Evolutionary conservation across 1,284 basidiomycete genomes (phyloP), one percentile per base, ranked within the genome.

Genomic region (Heterobasidion irregulare): DNA sequence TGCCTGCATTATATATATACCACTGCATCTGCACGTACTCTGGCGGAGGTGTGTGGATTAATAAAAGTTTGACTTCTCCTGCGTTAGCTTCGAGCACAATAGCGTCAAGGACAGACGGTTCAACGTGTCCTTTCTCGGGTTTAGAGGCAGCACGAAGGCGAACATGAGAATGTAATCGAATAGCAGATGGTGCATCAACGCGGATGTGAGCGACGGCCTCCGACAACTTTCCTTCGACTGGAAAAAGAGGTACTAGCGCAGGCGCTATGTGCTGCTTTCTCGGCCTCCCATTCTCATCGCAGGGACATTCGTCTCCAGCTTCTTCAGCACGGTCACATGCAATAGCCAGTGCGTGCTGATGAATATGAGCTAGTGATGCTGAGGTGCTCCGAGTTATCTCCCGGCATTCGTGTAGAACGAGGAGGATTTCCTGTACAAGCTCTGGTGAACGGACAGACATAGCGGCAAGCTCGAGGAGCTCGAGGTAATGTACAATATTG

Each of bases 241-340:
- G 62, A 3, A 67, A 62, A 7, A 75, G 63, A 53, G 66, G 72
- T 6, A 71, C 68, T 47, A 74, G 73, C 0, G 69, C 65, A 5
- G 75, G 77, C 1, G 74, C 64, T 1, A 67, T 71, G 19, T 68
- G 61, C 49, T 72, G 70, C 57, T 62, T 71, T 46, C 67, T 69
- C 6, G 77, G 79, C 52, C 71, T 68, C 4, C 83, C 83, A 18
- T 71, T 66, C 15, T 83, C 80, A 56, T 83, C 76, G 57, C 83
- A 84, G 5, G 83, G 82, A 63, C 82, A 86, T 60, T 78, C 74
- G 57, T 84, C 81, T 1, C 75, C 75, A 7, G 83, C 83, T 61
- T 85, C 83, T 60, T 86, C 82, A 2, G 79, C 81, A 8, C 80
- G 73, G 57, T 85, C 82, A 53, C 83, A 80, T 0, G 73, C 75